Percentiles rank a stretch among this genome's conserved stretches.
phyloP scores from a whole-genome alignment of 1,284 basidiomycete species.

The Waitea zeae region DNA sequence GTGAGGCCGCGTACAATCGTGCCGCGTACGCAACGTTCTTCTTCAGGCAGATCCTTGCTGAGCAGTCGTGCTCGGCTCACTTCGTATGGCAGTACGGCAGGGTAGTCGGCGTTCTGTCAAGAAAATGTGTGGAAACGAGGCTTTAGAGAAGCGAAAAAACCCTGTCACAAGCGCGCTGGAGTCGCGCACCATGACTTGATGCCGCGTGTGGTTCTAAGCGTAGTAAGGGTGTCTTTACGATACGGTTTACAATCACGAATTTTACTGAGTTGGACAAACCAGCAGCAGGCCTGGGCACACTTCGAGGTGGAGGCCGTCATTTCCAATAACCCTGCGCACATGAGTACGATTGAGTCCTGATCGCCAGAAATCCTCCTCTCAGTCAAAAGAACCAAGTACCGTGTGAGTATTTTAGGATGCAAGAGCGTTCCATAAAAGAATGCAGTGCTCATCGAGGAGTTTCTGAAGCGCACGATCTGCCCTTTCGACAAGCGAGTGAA shows the following conservation, averaged over 20 bases:
- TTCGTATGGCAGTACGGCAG: slow-evolving; percentile 49
- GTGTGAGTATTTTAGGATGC: slow-evolving; percentile 23
- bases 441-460: slow-evolving; percentile 23
- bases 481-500: too few species aligned
- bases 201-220: slow-evolving; percentile 55
- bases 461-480: too few species aligned
- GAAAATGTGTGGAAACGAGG: neutral
- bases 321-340: slow-evolving; percentile 34
- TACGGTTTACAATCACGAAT: neutral
- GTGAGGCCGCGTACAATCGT: slow-evolving; percentile 53
- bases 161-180: too few species aligned
- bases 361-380: too few species aligned
- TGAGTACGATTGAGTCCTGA: too few species aligned
- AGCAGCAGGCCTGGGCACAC: slow-evolving; percentile 30
- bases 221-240: slow-evolving; percentile 1
- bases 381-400: neutral
- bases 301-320: slow-evolving; percentile 20
- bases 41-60: slow-evolving; percentile 21
- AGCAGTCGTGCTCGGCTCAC: slow-evolving; percentile 24
- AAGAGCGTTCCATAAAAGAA: slow-evolving; percentile 78
- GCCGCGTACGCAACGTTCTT: slow-evolving; percentile 47
- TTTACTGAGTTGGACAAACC: slow-evolving; percentile 18
- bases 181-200: slow-evolving; percentile 35
- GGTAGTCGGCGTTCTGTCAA: slow-evolving; percentile 56
- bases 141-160: neutral